Conservation (phyloP, 2,329 filamentous ascomycete genomes). For the Tolypocladium pustulatum region DNA sequence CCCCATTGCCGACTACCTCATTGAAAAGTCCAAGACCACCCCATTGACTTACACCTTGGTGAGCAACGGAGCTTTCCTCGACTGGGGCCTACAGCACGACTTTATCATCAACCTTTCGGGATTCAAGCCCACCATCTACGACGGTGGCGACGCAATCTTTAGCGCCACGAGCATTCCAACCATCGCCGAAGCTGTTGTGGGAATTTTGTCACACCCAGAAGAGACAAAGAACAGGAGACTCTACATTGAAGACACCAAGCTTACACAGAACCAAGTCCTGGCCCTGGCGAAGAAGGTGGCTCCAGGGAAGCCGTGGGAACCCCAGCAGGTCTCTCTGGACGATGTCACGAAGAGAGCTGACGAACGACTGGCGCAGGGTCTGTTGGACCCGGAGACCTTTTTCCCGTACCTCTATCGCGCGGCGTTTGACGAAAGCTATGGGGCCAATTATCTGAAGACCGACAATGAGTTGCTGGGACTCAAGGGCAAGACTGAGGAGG, state of each 20-base stretch:
- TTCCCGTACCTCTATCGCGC: conserved; percentile 19
- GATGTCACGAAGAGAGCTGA: conserved; percentile 15
- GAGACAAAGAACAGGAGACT: conserved; percentile 43
- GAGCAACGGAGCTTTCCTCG: conserved; percentile 45
- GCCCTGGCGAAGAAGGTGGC: conserved; percentile 36
- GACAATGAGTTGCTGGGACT: conserved; percentile 36
- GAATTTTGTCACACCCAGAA: conserved; percentile 34
- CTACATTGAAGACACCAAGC: conserved; percentile 30
- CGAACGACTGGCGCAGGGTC: conserved; percentile 18
- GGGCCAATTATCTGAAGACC: conserved; percentile 20
- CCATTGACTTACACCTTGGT: conserved; percentile 44
- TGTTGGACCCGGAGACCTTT: conserved; percentile 18
- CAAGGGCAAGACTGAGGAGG: conserved; percentile 26
- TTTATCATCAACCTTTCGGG: conserved; percentile 33
- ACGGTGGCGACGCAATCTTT: conserved; percentile 39
- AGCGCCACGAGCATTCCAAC: conserved; percentile 35
- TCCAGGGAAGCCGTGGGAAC: conserved; percentile 33
- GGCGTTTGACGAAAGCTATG: conserved; percentile 21
- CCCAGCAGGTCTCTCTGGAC: conserved; percentile 23
- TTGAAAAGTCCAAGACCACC: conserved; percentile 26
- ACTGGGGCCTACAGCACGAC: conserved; percentile 36
- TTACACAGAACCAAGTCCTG: conserved; percentile 35
- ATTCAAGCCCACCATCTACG: conserved; percentile 30
- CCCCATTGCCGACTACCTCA: conserved; percentile 26
- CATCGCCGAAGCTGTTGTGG: conserved; percentile 36